Base-by-base conservation (phyloP, 1,139 yeast species). In the Nakaseomyces uthaithaninus region DNA sequence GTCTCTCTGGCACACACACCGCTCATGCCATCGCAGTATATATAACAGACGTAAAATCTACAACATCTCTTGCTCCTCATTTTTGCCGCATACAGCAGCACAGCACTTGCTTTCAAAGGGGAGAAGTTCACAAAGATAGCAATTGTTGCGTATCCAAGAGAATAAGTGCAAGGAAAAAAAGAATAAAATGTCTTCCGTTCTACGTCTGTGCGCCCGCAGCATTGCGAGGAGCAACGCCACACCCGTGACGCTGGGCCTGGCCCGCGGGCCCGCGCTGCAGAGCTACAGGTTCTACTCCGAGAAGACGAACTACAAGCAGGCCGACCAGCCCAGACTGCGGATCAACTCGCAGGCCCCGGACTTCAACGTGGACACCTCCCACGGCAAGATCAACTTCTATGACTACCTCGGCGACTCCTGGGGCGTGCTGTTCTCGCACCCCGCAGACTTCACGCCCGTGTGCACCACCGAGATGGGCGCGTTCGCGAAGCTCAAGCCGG, bases 401-500 rank as follows among this genome's bases (percentile, higher is more conserved):
- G 77, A 84, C 46, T 86, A 70, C 68, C 67, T 84, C 54, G 94
- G 93, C 41, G 72, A 80, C 64, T 71, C 77, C 36, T 86, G 95
- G 95, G 78, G 77, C 40, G 78, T 86, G 33, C 70, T 86, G 57
- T 86, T 86, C 66, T 83, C 94, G 18, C 95, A 86, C 63, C 95
- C 95, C 42, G 95, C 86, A 37, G 95, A 86, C 64, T 85, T 83
- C 71, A 86, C 95, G 14, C 95, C 95, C 30, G 95, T 86, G 39
- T 86, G 95, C 67, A 86, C 95, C 53, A 86, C 95, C 41, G 95
- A 86, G 69, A 73, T 86, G 55, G 95, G 95, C 48, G 95, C 94
- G 12, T 86, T 86, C 57, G 85, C 95, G 48, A 73, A 76, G 58
- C 72, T 85, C 63, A 80, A 82, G 67, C 86, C 85, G 26, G 94